Base-by-base conservation (phyloP, 2,329 filamentous ascomycete genomes). In the Beauveria australis region DNA sequence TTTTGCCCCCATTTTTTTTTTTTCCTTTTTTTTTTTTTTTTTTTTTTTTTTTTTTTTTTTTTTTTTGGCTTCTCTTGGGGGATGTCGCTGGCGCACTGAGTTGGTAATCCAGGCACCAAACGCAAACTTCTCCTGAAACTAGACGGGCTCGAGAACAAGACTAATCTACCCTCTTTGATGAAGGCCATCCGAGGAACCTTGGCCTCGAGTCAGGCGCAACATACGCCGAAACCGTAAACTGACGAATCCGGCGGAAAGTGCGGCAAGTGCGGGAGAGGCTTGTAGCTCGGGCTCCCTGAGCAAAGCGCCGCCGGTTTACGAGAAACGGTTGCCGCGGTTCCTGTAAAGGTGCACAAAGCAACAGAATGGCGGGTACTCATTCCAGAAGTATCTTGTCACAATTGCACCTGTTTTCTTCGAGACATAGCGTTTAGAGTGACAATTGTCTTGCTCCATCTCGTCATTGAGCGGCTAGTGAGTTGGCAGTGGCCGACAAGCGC, bases 401-500 rank as follows among this genome's bases (percentile, higher is more conserved):
- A 33, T 33, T 7, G 52, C n/a, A 28, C 22, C 43, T 9, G 47
- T 24, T 18, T 30, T n/a, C n/a, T 46, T 26, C 26, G 26, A 43
- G 26, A 43, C 5, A 41, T 16, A 28, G 43, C 30, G 18, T 28
- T 24, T n/a, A 28, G 47, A 59, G 47, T 30, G 46, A 49, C 55
- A 43, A 52, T 5, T 44, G 56, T 52, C 56, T 59, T 40, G 56
- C 37, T 33, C 26, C 41, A 26, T 33, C 44, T 59, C 28, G 43
- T 52, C 40, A 44, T 37, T 6, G 47, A 52, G 56, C 56, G 56
- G 47, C 56, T 59, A 51, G 53, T 56, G 43, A 57, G 56, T 24
- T 52, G 46, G 47, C 56, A 51, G 22, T 40, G 56, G 26, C 37
- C 47, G 47, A 52, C 56, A 59, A 59, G 56, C 56, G 56, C 47